Percentiles rank a stretch among this genome's conserved stretches.
Evolutionary conservation across 2,329 filamentous ascomycete genomes (phyloP).

Genomic region (Neopestalotiopsis sp.): DNA sequence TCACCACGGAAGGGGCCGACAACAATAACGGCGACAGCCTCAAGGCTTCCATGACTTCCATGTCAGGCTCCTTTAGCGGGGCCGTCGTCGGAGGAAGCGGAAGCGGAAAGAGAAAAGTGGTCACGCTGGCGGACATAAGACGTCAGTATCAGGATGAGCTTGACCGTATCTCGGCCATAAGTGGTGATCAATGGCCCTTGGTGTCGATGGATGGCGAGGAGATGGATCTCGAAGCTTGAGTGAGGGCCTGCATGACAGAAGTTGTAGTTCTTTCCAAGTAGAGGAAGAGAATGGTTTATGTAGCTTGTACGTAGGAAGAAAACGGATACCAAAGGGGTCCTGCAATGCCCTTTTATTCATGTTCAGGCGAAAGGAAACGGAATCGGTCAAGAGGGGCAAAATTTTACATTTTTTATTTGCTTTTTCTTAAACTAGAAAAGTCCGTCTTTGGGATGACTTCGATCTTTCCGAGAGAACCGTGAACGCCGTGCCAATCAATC

Average conservation of each 20-base stretch:
- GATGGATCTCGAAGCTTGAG: conserved; percentile 34
- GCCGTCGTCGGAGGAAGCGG: neutral
- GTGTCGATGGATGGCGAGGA: conserved; percentile 61
- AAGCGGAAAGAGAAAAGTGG: conserved; percentile 69
- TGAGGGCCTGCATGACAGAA: neutral
- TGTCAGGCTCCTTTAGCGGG: conserved; percentile 9
- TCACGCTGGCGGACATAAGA: conserved; percentile 85
- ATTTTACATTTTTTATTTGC: conserved; percentile 12
- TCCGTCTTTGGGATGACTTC: neutral
- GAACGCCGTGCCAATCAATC: conserved; percentile 14
- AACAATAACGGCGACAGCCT: conserved; percentile 17
- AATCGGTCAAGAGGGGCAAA: neutral
- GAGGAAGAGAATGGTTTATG: neutral
- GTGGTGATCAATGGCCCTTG: conserved; percentile 88
- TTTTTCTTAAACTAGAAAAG: neutral
- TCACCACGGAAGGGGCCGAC: conserved; percentile 57
- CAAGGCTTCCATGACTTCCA: no score
- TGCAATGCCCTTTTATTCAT: neutral
- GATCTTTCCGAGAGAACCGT: neutral
- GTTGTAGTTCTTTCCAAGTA: neutral
- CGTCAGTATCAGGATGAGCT: conserved; percentile 90
- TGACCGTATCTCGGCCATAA: conserved; percentile 85
- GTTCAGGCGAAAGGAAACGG: neutral
- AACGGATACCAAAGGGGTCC: neutral
- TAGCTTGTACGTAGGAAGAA: neutral